phyloP scores from a whole-genome alignment of 768 basidiomycete genomes.

The Grammothele lineata region DNA sequence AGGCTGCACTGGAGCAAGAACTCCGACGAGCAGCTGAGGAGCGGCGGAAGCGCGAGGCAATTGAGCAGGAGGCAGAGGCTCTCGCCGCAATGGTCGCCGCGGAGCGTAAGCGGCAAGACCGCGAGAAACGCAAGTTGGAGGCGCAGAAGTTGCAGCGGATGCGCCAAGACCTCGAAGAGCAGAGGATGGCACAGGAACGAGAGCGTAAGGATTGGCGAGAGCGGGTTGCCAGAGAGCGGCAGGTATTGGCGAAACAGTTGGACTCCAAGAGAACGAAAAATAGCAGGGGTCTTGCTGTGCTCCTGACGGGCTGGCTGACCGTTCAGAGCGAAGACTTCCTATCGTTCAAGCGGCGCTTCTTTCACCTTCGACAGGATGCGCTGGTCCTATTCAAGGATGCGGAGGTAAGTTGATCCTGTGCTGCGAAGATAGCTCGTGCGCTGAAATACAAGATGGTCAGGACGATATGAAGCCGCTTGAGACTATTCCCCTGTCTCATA shows the following conservation, averaged over 20 bases:
- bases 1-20: slow-evolving; percentile 24
- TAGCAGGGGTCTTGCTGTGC: slow-evolving; percentile 7
- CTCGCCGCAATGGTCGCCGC: slow-evolving; percentile 12
- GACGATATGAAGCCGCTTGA: slow-evolving; percentile 19
- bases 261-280: slow-evolving; percentile 13
- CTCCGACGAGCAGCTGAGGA: slow-evolving; percentile 22
- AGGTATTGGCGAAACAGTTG: slow-evolving; percentile 12
- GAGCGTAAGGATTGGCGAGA: slow-evolving; percentile 19
- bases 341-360: slow-evolving; percentile 31
- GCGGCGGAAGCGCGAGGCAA: slow-evolving; percentile 19
- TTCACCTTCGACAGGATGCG: slow-evolving; percentile 21
- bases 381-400: slow-evolving; percentile 26
- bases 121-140: slow-evolving; percentile 22
- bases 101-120: slow-evolving; percentile 20
- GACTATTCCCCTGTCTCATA: slow-evolving; percentile 15
- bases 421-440: background rate
- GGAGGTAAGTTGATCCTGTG: slow-evolving; percentile 19
- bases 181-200: slow-evolving; percentile 6
- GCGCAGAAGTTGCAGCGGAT: slow-evolving; percentile 22
- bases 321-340: slow-evolving; percentile 23
- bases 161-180: slow-evolving; percentile 18
- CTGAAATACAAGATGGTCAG: slow-evolving; percentile 8
- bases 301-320: slow-evolving; percentile 28
- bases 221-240: slow-evolving; percentile 17
- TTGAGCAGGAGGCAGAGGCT: slow-evolving; percentile 23